phyloP scores from a whole-genome alignment of 2,329 filamentous ascomycete species.

The Stachybotrys elegans region DNA sequence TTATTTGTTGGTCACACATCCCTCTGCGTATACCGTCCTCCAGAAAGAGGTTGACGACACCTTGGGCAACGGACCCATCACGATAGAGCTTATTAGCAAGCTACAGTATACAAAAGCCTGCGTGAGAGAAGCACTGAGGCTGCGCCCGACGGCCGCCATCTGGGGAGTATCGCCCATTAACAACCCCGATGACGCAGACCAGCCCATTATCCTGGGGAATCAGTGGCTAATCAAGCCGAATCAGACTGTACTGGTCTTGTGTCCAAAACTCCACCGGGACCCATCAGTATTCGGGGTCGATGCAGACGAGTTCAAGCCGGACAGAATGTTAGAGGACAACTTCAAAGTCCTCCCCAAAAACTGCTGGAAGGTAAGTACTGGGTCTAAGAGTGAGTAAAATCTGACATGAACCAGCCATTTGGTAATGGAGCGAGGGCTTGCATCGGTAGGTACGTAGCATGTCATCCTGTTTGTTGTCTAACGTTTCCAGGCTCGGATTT shows the following conservation, averaged over 20 bases:
- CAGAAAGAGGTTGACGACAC: conserved; percentile 64
- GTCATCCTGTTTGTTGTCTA: too few relatives aligned
- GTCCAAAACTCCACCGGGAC: conserved; percentile 55
- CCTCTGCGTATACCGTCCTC: conserved; percentile 52
- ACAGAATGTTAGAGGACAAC: conserved; percentile 65
- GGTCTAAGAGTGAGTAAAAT: too few relatives aligned
- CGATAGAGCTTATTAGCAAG: conserved; percentile 55
- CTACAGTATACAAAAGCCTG: conserved; percentile 60
- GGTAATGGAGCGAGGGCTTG: conserved; percentile 67
- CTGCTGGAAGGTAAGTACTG: too few relatives aligned
- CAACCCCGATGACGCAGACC: too few relatives aligned
- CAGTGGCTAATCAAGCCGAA: conserved; percentile 55
- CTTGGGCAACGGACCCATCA: conserved; percentile 52
- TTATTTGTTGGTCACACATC: conserved; percentile 60
- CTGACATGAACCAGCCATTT: too few relatives aligned
- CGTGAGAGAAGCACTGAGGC: conserved; percentile 55
- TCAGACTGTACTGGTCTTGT: conserved; percentile 42
- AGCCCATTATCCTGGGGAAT: conserved; percentile 53
- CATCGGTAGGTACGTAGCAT: too few relatives aligned
- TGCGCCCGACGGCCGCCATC: conserved; percentile 55
- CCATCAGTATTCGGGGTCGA: conserved; percentile 61
- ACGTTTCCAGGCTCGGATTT: too few relatives aligned
- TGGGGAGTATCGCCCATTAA: conserved; percentile 51
- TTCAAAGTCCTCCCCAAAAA: conserved; percentile 58
- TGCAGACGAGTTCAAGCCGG: conserved; percentile 61